Evolutionary conservation across 768 basidiomycete species (phyloP).

Genomic region (Suillus americanus): DNA sequence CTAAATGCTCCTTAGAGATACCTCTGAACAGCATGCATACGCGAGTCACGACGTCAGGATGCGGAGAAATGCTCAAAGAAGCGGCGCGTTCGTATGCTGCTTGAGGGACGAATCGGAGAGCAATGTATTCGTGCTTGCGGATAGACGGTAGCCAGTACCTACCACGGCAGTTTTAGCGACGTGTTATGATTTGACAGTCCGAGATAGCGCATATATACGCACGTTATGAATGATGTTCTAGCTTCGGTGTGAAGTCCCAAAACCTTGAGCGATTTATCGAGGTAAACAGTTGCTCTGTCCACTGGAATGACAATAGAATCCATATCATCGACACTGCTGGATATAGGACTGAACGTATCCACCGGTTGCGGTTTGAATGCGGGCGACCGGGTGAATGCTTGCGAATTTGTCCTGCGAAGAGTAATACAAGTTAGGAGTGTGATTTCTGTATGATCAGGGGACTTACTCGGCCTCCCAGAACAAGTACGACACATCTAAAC

Average conservation of each 20-base stretch:
- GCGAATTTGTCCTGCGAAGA: background rate
- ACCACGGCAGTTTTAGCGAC: too few species aligned
- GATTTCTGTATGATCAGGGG: background rate
- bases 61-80: background rate
- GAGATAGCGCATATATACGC: too few species aligned
- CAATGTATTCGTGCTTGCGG: too few species aligned
- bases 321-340: background rate
- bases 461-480: background rate
- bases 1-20: background rate
- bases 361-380: background rate
- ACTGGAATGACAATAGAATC: background rate
- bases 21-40: background rate
- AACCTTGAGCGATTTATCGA: too few species aligned
- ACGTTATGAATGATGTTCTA: too few species aligned
- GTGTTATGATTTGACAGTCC: too few species aligned
- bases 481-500: background rate
- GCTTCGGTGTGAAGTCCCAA: too few species aligned
- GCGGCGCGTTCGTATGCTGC: background rate
- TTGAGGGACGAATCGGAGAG: background rate
- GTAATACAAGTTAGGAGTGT: too few species aligned
- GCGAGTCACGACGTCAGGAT: background rate
- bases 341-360: background rate
- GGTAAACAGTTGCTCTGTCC: background rate
- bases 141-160: too few species aligned
- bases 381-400: background rate